Base-by-base conservation (phyloP, 176 grass and related monocot genomes). In the Canna indica region DNA sequence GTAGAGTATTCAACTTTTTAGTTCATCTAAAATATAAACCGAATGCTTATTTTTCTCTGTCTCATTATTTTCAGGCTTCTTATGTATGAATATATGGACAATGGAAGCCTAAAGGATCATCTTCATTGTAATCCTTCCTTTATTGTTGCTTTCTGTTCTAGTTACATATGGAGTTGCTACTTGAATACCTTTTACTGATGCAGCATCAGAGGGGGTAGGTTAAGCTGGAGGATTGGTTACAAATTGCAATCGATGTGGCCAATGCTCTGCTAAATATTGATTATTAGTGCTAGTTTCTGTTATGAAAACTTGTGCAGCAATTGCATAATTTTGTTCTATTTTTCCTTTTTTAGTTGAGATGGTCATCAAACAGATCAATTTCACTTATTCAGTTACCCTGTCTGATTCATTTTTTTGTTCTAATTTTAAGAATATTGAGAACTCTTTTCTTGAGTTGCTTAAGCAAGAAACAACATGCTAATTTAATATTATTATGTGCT, bases 71-170 rank as follows among this genome's bases (percentile, higher is more conserved):
- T 71, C 47, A 99, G 94, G 84, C 92, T 93, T 64, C 84, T 99
- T 44, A 78, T 99, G 26, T 99, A 99, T 22, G 94, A 99, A 76
- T 93, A 99, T 84, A 99, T 93, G 94, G 89, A 80, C 39, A 99
- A 93, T 36, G 94, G 94, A 90, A 99, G 89, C 75, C 73, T 99
- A 75, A 99, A 93, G 68, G 89, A 99, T 84, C 86, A 90, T 86
- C 75, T 99, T 63, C 94, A 99, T 71, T 90, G 94, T 99, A 80
- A 84, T 75, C 38, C 5, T 84, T 73, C 27, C 8, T 14, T n/a
- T 75, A 50, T 64, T 30, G 60, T 78, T 20, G 29, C 24, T 70
- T 26, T 85, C 7, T 75, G 38, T 11, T 3, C 26, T 42, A 36
- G 59, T 59, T 42, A 46, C 63, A 73, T 76, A 14, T 62, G 72